A percentile compares a stretch with the other conserved stretches of the same genome.
These are phyloP conservation scores for Pisolithus microcarpus DNA, from an alignment of 768 basidiomycete genomes.

Conservation along the genomic window DNA sequence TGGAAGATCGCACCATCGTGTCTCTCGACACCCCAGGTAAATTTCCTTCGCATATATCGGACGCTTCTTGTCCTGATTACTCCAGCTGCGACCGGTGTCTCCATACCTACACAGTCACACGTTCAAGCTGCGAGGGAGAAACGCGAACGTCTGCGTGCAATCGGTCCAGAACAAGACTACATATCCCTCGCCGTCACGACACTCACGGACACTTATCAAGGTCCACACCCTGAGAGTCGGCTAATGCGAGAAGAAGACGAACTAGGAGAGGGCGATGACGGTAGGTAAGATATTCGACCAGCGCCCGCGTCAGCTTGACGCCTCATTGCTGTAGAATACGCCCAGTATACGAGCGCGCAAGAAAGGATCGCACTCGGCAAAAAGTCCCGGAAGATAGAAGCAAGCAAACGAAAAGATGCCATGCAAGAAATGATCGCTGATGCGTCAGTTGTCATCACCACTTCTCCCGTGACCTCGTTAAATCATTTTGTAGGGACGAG, in stretches of 20 bases:
- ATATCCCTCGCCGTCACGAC: constrained; percentile 69
- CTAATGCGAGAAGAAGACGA: constrained; percentile 83
- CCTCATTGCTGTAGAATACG: constrained; percentile 49
- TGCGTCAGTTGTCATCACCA: constrained; percentile 44
- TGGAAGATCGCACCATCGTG: constrained; percentile 35
- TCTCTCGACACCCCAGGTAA: not conserved
- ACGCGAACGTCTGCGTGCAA: constrained; percentile 57
- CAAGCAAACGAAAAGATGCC: constrained; percentile 52
- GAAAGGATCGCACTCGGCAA: constrained; percentile 82
- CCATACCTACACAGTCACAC: constrained; percentile 64
- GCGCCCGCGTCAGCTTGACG: constrained; percentile 6
- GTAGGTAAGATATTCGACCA: constrained; percentile 34
- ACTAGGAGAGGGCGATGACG: constrained; percentile 81
- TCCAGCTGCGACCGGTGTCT: constrained; percentile 32
- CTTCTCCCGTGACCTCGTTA: not conserved
- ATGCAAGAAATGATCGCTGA: constrained; percentile 82
- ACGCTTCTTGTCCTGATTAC: not conserved
- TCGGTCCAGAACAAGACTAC: constrained; percentile 54
- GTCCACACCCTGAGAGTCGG: constrained; percentile 81
- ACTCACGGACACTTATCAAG: constrained; percentile 45
- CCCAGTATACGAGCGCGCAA: constrained; percentile 82
- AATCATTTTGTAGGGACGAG: constrained; percentile 46
- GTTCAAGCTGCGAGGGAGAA: constrained; percentile 70
- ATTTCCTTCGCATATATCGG: not conserved
- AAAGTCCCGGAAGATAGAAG: constrained; percentile 68